Base-by-base conservation (phyloP, 1,284 basidiomycete species). In the Ganoderma meredithae region DNA sequence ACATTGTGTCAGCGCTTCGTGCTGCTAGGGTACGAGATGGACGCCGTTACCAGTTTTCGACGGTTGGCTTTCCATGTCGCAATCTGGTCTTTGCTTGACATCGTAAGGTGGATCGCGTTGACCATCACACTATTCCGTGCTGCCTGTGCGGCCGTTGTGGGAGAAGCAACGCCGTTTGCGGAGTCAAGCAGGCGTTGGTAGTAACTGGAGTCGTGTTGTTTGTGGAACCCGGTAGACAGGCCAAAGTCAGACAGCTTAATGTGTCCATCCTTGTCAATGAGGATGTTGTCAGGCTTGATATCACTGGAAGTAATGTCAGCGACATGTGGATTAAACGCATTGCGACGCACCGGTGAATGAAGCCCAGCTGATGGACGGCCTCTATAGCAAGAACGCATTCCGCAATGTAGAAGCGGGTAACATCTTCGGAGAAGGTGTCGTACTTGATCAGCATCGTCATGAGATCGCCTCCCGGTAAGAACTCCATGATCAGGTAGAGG, bases 381-480 rank as follows among this genome's bases (percentile, higher is more conserved):
- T 99, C 97, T 70, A 99, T 97, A 25, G 97, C 97, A 41, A 99
- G 86, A 65, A 99, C 96, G 79, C 96, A 98, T 82, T 99, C 97
- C 53, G 97, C 97, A 90, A 99, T 98, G 82, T 99, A 99, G 83
- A 99, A 99, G 66, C 98, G 91, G 41, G 96, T 98, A 47, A 99
- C 97, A 78, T 99, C 97, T 80, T 99, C 97, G 10, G 95, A 96
- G 82, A 99, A 99, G 1, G 97, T 95, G 80, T 99, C 97, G 81
- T 99, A 99, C 82, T 99, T 99, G 92, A 99, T 99, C 72, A 99
- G 85, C 97, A 99, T 99, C 44, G 92, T 94, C 97, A 99, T 99
- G 70, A 99, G 84, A 81, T 99, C 97, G 27, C 97, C 97, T 58
- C 97, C 97, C 39, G 97, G 97, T 65, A 99, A 85, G 83, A 99